Conservation (phyloP, 768 basidiomycete genomes). For the Chalciporus chontae region DNA sequence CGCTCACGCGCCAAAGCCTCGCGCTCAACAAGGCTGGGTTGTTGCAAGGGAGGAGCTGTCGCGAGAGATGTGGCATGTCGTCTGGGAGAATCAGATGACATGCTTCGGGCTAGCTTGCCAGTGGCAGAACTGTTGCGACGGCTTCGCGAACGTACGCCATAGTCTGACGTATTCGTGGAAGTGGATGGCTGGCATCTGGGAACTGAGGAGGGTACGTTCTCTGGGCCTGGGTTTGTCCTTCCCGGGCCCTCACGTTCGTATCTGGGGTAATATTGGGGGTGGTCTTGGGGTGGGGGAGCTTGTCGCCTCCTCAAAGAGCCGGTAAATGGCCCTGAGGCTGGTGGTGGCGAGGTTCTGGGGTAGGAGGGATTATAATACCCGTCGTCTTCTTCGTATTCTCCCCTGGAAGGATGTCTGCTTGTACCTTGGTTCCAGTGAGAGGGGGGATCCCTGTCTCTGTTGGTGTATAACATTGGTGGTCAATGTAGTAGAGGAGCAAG, state of each 20-base stretch:
- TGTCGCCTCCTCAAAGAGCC: constrained; percentile 16
- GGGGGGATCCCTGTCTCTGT: not conserved
- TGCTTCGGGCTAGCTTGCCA: constrained; percentile 13
- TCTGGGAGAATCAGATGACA: constrained; percentile 19
- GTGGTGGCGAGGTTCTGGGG: constrained; percentile 2
- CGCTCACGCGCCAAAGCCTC: constrained; percentile 19
- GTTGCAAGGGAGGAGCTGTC: constrained; percentile 11
- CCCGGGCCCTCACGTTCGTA: constrained; percentile 22
- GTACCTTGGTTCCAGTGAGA: not conserved
- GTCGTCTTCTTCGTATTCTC: constrained; percentile 15
- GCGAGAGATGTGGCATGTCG: constrained; percentile 16
- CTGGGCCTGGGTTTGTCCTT: constrained; percentile 13
- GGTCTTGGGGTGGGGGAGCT: constrained; percentile 9
- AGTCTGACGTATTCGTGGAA: constrained; percentile 18
- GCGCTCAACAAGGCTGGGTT: constrained; percentile 22
- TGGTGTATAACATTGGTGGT: constrained; percentile 8
- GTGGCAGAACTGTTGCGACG: constrained; percentile 18
- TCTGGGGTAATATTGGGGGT: constrained; percentile 13
- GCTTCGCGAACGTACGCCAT: constrained; percentile 12
- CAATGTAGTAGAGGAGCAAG: not conserved
- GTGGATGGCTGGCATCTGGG: constrained; percentile 17
- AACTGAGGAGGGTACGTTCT: constrained; percentile 7
- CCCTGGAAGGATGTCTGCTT: constrained; percentile 1
- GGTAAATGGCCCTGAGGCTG: not conserved
- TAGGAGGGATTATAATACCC: constrained; percentile 12